Percentiles rank a stretch among this genome's conserved stretches.
phyloP scores from a whole-genome alignment of 1,284 basidiomycete genomes.

The Melampsora abietis-canadensis region DNA sequence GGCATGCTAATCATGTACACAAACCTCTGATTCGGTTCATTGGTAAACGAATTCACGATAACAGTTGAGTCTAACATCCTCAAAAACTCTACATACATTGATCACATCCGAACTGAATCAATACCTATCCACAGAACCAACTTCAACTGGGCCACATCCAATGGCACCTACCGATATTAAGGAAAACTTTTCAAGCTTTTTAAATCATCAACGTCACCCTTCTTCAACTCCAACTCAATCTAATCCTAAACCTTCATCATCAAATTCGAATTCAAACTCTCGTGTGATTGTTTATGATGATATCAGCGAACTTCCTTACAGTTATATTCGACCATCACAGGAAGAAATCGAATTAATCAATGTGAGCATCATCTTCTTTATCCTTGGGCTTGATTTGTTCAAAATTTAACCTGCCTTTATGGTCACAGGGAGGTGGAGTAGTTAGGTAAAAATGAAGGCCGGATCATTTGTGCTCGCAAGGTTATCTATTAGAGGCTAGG shows the following conservation, averaged over 20 bases:
- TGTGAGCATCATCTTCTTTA: conserved; percentile 3
- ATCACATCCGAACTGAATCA: neutral
- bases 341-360: conserved; percentile 35
- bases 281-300: conserved; percentile 29
- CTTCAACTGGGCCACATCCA: conserved; percentile 15
- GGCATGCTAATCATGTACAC: conserved; percentile 28
- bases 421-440: neutral
- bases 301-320: conserved; percentile 26
- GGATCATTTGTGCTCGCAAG: too few species aligned
- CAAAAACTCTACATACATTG: neutral
- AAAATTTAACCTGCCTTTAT: neutral
- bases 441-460: neutral
- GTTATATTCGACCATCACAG: conserved; percentile 6
- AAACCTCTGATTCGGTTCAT: conserved; percentile 39
- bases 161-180: conserved; percentile 36
- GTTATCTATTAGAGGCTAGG: too few species aligned
- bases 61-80: conserved; percentile 14
- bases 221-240: neutral
- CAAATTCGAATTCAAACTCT: conserved; percentile 7
- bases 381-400: neutral
- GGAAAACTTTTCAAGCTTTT: conserved; percentile 22
- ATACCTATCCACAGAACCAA: neutral
- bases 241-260: neutral
- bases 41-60: conserved; percentile 21
- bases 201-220: conserved; percentile 25